Conservation (phyloP, 2,329 filamentous ascomycete genomes). For the Aspergillus terreus region DNA sequence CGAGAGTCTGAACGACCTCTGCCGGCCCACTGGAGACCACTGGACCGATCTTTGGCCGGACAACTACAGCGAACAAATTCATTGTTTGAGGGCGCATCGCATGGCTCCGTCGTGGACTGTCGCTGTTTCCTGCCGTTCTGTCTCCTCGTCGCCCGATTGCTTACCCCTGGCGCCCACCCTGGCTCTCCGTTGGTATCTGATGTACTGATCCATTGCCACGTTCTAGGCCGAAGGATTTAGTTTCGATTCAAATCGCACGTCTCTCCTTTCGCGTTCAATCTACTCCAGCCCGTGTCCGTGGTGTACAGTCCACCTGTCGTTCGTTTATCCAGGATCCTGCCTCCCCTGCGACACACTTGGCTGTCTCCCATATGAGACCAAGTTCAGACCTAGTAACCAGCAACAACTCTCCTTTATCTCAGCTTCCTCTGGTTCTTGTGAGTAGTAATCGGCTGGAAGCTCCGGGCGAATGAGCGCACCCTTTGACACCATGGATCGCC, state of each 20-base stretch:
- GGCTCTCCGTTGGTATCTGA: background rate
- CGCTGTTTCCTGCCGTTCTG: constrained; percentile 9
- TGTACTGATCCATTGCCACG: background rate
- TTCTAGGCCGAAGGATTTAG: background rate
- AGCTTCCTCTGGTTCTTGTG: constrained; percentile 7
- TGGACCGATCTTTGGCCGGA: constrained; percentile 10
- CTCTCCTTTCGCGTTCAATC: constrained; percentile 8
- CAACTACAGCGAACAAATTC: constrained; percentile 30
- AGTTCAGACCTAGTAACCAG: constrained; percentile 14
- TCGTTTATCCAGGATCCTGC: constrained; percentile 7
- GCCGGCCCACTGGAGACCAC: background rate
- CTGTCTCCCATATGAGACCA: constrained; percentile 26
- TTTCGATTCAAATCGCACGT: constrained; percentile 7
- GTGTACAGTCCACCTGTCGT: constrained; percentile 10
- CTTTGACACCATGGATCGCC: constrained; percentile 36
- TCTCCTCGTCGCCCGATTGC: constrained; percentile 15
- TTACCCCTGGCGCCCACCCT: constrained; percentile 9
- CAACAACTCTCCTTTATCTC: constrained; percentile 5
- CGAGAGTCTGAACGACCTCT: no score
- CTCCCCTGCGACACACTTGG: constrained; percentile 4
- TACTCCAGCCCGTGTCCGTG: background rate
- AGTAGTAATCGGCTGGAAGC: constrained; percentile 8
- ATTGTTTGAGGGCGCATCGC: constrained; percentile 25
- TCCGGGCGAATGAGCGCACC: constrained; percentile 17
- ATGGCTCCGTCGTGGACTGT: constrained; percentile 12